A percentile compares a stretch with the other conserved stretches of the same genome.
Evolutionary conservation across 176 grass and related monocot species (phyloP).

Genomic region (Secale cereale): DNA sequence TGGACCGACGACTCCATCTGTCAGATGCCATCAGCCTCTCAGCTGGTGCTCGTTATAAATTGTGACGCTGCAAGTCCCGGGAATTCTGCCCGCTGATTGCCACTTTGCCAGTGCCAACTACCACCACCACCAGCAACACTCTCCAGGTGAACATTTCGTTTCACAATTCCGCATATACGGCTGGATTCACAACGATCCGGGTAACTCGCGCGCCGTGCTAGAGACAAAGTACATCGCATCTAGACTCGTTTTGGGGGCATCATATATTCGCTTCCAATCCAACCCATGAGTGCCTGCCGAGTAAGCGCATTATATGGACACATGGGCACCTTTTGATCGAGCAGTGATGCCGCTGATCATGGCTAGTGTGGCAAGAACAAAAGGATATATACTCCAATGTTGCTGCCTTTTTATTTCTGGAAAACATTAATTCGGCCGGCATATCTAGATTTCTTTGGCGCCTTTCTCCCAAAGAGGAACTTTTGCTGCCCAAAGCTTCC

Average conservation of each 20-base stretch:
- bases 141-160: not conserved
- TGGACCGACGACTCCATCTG: not conserved
- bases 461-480: not conserved
- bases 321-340: conserved; percentile 6
- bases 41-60: not conserved
- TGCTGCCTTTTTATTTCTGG: conserved; percentile 3
- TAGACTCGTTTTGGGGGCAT: conserved; percentile 2
- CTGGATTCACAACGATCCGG: not conserved
- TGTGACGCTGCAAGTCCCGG: not conserved
- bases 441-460: not conserved
- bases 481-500: conserved; percentile 14
- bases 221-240: conserved; percentile 12
- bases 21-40: not conserved
- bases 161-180: not conserved
- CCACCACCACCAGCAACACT: not conserved
- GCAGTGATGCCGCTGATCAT: not conserved
- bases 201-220: not conserved
- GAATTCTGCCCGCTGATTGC: not conserved
- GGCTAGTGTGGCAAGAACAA: conserved; percentile 17
- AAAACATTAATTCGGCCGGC: not conserved
- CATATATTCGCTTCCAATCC: conserved; percentile 18
- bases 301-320: conserved; percentile 48
- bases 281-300: conserved; percentile 21
- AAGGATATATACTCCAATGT: not conserved
- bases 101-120: not conserved